These are phyloP conservation scores for Ceratocystis colombiana DNA, from an alignment of 2,329 filamentous ascomycete genomes.

Conservation along the genomic window DNA sequence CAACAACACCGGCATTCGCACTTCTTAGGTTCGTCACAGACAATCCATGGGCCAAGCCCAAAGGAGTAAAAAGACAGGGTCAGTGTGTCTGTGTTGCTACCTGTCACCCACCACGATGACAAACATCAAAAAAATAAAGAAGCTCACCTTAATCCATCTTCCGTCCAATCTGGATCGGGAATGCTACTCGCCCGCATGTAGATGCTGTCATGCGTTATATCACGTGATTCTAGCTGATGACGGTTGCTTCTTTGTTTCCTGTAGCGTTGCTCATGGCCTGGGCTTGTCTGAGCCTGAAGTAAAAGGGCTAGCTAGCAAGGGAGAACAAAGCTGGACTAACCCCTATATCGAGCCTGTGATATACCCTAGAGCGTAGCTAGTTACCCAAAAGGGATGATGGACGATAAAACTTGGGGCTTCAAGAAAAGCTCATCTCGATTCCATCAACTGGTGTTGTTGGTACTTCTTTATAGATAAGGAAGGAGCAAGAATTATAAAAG, in stretches of 20 bases:
- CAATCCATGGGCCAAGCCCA: background rate
- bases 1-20: background rate
- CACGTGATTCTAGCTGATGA: conserved; percentile 10
- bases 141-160: conserved; percentile 5
- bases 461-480: too few relatives aligned
- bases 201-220: background rate
- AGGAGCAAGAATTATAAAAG: too few relatives aligned
- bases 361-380: background rate
- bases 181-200: conserved; percentile 9
- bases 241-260: background rate
- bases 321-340: background rate
- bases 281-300: background rate
- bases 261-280: background rate
- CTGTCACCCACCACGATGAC: background rate
- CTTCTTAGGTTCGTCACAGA: conserved; percentile 3
- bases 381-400: background rate
- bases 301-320: background rate
- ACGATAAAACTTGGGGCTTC: too few relatives aligned
- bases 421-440: background rate
- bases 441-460: too few relatives aligned
- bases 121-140: background rate
- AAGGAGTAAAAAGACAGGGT: conserved; percentile 15
- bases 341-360: background rate
- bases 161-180: background rate
- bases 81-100: conserved; percentile 12